Percentiles rank a stretch among this genome's conserved stretches.
phyloP scores from a whole-genome alignment of 306 rosid genomes.

The Casuarina glauca region DNA sequence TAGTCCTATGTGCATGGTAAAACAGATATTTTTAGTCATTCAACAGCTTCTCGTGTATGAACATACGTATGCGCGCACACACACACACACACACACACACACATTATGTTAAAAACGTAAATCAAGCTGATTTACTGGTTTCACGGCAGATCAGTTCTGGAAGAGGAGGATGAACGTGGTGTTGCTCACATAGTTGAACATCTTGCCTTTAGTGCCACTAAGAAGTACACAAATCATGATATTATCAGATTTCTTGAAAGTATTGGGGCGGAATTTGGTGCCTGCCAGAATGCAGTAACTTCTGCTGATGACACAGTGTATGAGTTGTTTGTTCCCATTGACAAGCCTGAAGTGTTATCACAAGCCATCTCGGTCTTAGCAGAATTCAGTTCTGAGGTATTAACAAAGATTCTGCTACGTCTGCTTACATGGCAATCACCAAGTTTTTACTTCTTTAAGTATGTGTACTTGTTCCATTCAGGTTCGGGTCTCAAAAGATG shows the following conservation, averaged over 20 bases:
- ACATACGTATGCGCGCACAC: background rate
- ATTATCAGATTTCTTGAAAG: slow-evolving; percentile 88
- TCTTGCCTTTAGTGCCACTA: slow-evolving; percentile 93
- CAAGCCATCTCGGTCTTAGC: slow-evolving; percentile 86
- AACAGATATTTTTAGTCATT: background rate
- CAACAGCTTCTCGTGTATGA: background rate
- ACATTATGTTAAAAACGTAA: slow-evolving; percentile 5
- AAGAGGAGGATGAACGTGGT: slow-evolving; percentile 96
- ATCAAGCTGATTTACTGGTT: slow-evolving; percentile 33
- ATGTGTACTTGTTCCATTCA: slow-evolving; percentile 33
- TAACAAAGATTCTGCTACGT: background rate
- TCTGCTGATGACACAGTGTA: slow-evolving; percentile 84
- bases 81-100: too few relatives aligned
- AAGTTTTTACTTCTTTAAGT: slow-evolving; percentile 1
- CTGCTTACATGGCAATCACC: background rate
- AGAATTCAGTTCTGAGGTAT: slow-evolving; percentile 94
- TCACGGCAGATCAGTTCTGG: slow-evolving; percentile 88
- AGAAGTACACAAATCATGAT: slow-evolving; percentile 80
- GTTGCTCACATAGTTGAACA: slow-evolving; percentile 98
- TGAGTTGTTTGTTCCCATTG: slow-evolving; percentile 92
- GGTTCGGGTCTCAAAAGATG: slow-evolving; percentile 86
- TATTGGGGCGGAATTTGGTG: slow-evolving; percentile 91
- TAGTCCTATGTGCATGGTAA: background rate
- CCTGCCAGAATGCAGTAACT: slow-evolving; percentile 93
- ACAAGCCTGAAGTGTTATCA: slow-evolving; percentile 78